Percentiles rank a stretch among this genome's conserved stretches.
Conservation (phyloP, 1,139 yeast species). For the Lodderomyces metapsilosis region DNA sequence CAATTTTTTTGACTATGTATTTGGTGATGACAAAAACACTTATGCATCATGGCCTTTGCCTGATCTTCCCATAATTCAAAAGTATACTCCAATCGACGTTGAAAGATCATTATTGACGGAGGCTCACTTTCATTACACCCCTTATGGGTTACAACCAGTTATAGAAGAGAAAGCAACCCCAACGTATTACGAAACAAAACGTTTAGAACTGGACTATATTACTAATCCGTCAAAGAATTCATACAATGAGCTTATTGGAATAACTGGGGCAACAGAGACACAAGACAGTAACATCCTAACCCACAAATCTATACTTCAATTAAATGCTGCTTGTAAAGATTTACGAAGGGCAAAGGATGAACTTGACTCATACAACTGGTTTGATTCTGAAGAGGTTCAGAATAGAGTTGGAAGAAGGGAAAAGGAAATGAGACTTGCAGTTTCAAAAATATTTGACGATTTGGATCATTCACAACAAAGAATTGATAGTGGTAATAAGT, state of each 20-base stretch:
- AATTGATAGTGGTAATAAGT: constrained; percentile 41
- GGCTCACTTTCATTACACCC: constrained; percentile 62
- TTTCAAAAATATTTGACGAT: constrained; percentile 31
- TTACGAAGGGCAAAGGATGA: constrained; percentile 29
- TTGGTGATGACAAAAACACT: constrained; percentile 19
- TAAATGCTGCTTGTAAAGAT: constrained; percentile 31
- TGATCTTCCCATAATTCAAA: constrained; percentile 61
- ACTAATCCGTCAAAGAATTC: constrained; percentile 64
- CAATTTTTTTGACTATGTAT: constrained; percentile 52
- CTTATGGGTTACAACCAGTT: constrained; percentile 44
- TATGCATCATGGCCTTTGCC: constrained; percentile 75
- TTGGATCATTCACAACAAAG: constrained; percentile 39
- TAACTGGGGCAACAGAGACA: constrained; percentile 27
- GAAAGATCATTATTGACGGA: constrained; percentile 78
- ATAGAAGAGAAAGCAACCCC: constrained; percentile 17
- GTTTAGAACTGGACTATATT: constrained; percentile 67
- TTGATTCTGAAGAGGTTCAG: constrained; percentile 24
- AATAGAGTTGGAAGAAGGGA: constrained; percentile 31
- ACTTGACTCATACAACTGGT: constrained; percentile 22
- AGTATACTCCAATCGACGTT: constrained; percentile 68
- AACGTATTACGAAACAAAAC: constrained; percentile 59
- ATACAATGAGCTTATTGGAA: constrained; percentile 58
- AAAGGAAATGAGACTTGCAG: constrained; percentile 27
- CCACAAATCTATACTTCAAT: constrained; percentile 36
- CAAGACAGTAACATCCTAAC: constrained; percentile 27